These are phyloP conservation scores for Vitis labrusca DNA, from an alignment of 164 flowering plant species.

Conservation along the genomic window DNA sequence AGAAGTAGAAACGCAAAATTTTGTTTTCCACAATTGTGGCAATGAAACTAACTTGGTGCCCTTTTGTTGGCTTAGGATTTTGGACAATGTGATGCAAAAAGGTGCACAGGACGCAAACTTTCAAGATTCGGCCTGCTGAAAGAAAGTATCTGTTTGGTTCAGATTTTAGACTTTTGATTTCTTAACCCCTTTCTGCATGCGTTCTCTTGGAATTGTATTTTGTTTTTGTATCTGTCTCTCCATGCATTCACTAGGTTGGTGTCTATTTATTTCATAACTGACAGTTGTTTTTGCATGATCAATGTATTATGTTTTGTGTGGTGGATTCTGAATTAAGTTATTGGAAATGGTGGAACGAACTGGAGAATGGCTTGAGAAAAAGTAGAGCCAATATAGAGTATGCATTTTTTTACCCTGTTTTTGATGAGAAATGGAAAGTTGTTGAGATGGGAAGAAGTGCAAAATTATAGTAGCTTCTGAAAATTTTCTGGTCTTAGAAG, in stretches of 20 bases:
- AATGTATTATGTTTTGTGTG: not conserved
- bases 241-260: no score
- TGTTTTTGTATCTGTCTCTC: not conserved
- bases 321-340: not conserved
- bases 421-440: no score
- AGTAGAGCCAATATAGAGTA: no score
- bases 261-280: not conserved
- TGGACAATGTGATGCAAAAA: conserved; percentile 98
- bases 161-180: not conserved
- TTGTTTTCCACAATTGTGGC: no score
- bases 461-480: no score
- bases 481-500: no score
- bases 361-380: no score
- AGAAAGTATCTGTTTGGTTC: conserved; percentile 49
- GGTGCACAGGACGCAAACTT: conserved; percentile 98
- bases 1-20: no score
- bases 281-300: not conserved
- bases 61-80: conserved; percentile 65
- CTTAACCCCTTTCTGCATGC: not conserved
- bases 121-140: conserved; percentile 83
- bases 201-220: not conserved
- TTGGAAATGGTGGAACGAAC: not conserved
- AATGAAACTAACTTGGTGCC: conserved; percentile 7
- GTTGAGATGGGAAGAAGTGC: no score
- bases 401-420: no score